A percentile compares a stretch with the other conserved stretches of the same genome.
Evolutionary conservation across 768 basidiomycete genomes (phyloP).

Genomic region (Tylopilus intermedius): DNA sequence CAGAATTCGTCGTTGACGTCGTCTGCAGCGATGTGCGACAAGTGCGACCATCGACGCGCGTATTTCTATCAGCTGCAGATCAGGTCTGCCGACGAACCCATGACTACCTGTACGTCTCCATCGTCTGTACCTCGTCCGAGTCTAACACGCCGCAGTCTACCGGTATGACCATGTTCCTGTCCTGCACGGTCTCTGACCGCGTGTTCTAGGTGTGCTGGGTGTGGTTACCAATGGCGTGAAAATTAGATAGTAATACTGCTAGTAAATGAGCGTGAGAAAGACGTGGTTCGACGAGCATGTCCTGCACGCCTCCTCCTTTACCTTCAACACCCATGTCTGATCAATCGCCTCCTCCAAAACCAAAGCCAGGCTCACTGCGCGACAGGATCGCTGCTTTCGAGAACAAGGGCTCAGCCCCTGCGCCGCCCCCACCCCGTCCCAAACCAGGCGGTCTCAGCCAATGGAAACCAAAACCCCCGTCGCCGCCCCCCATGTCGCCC

Average conservation of each 20-base stretch:
- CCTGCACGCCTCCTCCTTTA: constrained; percentile 7
- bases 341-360: constrained; percentile 50
- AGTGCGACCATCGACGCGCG: constrained; percentile 81
- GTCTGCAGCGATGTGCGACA: constrained; percentile 50
- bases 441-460: constrained; percentile 58
- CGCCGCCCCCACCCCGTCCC: constrained; percentile 32
- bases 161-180: constrained; percentile 34
- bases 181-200: not conserved
- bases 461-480: constrained; percentile 65
- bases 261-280: constrained; percentile 21
- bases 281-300: constrained; percentile 8
- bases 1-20: not conserved
- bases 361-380: constrained; percentile 72
- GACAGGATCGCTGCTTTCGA: constrained; percentile 90
- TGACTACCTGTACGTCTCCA: constrained; percentile 47
- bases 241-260: constrained; percentile 34
- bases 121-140: not conserved
- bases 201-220: constrained; percentile 50
- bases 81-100: constrained; percentile 86
- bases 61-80: constrained; percentile 98
- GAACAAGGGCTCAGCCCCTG: constrained; percentile 39
- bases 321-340: constrained; percentile 52
- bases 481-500: constrained; percentile 41
- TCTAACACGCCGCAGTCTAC: constrained; percentile 44
- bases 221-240: constrained; percentile 67